Evolutionary conservation across 2,329 filamentous ascomycete species (phyloP).

Genomic region (Calonectria pteridis): DNA sequence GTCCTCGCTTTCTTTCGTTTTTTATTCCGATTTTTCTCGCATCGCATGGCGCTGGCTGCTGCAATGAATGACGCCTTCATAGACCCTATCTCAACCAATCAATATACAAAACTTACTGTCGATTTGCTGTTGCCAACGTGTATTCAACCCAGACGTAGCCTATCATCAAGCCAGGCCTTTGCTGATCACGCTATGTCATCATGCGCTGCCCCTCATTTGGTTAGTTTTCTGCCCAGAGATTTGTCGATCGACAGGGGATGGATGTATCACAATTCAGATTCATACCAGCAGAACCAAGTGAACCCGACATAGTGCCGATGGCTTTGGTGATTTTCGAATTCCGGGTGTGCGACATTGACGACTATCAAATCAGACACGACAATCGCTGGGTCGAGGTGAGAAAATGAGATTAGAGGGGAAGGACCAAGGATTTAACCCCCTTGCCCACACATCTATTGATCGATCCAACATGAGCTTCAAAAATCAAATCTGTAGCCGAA

Average conservation of each 20-base stretch:
- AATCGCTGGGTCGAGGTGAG: background rate
- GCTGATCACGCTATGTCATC: background rate
- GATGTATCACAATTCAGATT: background rate
- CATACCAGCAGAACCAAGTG: background rate
- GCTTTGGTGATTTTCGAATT: background rate
- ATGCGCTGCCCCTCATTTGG: background rate
- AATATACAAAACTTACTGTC: background rate
- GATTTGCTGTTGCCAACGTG: background rate
- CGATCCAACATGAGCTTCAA: conserved; percentile 20
- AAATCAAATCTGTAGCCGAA: conserved; percentile 12
- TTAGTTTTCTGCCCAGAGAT: background rate
- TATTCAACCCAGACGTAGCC: background rate
- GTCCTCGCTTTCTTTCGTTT: background rate
- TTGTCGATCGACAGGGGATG: background rate
- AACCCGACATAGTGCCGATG: background rate
- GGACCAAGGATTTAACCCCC: conserved; percentile 2
- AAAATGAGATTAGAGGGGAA: background rate
- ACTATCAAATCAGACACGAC: background rate
- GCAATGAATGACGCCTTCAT: background rate
- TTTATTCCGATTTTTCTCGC: background rate
- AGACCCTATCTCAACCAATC: background rate
- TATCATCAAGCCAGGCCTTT: background rate
- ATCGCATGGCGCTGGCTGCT: conserved; percentile 36
- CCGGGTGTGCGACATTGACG: background rate
- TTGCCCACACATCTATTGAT: conserved; percentile 30